Evolutionary conservation across 2,329 filamentous ascomycete genomes (phyloP).

Genomic region (Cryphonectria naterciae): DNA sequence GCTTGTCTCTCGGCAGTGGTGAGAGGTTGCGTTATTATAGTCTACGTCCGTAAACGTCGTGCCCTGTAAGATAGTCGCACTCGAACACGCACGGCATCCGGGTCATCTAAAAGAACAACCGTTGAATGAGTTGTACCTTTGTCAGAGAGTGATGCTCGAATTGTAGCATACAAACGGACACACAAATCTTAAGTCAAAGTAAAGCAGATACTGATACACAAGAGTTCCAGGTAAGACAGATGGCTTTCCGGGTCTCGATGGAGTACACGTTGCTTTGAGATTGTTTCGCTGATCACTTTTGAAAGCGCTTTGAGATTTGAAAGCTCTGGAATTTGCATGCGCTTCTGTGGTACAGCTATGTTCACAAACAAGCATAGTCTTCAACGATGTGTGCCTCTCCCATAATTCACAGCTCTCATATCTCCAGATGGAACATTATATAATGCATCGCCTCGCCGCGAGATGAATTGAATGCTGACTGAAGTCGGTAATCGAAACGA

Average conservation of each 20-base stretch:
- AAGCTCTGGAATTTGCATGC: not conserved
- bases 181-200: not conserved
- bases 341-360: not conserved
- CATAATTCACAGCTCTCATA: not conserved
- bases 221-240: not conserved
- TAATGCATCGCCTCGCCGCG: not conserved
- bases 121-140: not conserved
- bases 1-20: slow-evolving; percentile 1
- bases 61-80: not conserved
- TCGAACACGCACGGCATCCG: not conserved
- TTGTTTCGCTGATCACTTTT: not conserved
- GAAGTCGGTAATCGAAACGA: not conserved
- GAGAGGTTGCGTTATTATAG: not conserved
- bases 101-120: not conserved
- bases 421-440: not conserved
- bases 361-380: not conserved
- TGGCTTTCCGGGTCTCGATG: not conserved
- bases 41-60: not conserved
- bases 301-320: not conserved
- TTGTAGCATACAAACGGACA: not conserved
- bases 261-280: not conserved
- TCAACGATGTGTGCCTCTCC: not conserved
- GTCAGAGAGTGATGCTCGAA: not conserved
- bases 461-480: not conserved
- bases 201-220: not conserved